phyloP scores from a whole-genome alignment of 208 protist genomes.

The Leishmania tropica region DNA sequence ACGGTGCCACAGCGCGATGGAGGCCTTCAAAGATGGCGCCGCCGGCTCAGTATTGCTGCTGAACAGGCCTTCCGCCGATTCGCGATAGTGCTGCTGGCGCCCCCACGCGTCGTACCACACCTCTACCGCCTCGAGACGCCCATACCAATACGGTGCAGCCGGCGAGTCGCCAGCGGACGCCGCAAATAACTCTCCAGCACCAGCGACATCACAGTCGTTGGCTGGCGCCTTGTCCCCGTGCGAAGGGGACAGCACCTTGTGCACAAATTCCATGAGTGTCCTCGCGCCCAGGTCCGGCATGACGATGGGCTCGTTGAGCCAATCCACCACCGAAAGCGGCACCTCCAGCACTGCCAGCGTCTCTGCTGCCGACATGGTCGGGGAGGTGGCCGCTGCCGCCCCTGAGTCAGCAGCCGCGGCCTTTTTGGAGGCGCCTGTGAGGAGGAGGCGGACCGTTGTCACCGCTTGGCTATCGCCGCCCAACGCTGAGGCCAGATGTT shows the following conservation, averaged over 20 bases:
- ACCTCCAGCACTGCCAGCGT: constrained; percentile 21
- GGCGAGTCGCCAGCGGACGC: background rate
- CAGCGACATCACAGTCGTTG: background rate
- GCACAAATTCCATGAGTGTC: background rate
- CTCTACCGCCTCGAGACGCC: background rate
- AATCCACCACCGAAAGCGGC: constrained; percentile 7
- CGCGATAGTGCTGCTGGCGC: background rate
- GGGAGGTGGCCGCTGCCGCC: background rate
- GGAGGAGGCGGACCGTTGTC: background rate
- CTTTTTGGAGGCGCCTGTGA: background rate
- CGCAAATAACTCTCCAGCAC: background rate
- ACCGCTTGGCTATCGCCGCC: background rate
- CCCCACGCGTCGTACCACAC: constrained; percentile 18
- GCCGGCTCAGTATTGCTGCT: background rate
- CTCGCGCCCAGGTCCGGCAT: background rate
- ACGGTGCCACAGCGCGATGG: constrained; percentile 4
- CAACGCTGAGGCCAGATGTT: constrained; percentile 19
- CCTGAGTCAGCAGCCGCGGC: background rate
- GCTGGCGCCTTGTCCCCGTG: background rate
- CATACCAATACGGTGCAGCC: background rate
- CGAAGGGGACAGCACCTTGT: background rate
- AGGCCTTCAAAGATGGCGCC: background rate
- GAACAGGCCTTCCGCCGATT: background rate
- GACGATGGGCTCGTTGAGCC: constrained; percentile 19
- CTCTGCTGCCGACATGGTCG: background rate